Conservation (phyloP, 2,329 filamentous ascomycete genomes). For the Nigrograna mackinnonii region DNA sequence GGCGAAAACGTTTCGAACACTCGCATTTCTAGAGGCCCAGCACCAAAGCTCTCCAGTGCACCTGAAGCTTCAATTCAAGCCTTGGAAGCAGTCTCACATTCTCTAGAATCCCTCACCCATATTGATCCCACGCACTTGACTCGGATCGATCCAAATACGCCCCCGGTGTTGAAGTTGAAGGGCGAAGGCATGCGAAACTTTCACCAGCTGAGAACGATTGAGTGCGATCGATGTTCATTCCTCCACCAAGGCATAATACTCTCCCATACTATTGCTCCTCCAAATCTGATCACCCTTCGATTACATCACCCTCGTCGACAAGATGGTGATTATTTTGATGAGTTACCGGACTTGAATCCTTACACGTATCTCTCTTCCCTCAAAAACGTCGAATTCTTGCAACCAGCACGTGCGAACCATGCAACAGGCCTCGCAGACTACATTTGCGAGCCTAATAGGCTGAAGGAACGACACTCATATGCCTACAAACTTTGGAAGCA, state of each 20-base stretch:
- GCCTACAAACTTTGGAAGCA: slow-evolving; percentile 27
- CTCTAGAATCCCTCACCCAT: slow-evolving; percentile 32
- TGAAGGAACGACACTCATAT: slow-evolving; percentile 28
- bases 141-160: slow-evolving; percentile 13
- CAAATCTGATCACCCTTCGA: slow-evolving; percentile 29
- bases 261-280: slow-evolving; percentile 29
- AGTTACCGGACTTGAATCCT: slow-evolving; percentile 23
- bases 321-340: slow-evolving; percentile 28
- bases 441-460: slow-evolving; percentile 25
- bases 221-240: slow-evolving; percentile 35
- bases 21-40: slow-evolving; percentile 4
- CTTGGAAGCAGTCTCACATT: slow-evolving; percentile 30
- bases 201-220: slow-evolving; percentile 26
- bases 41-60: slow-evolving; percentile 18
- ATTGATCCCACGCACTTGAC: slow-evolving; percentile 25
- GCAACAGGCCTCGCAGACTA: slow-evolving; percentile 14
- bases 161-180: slow-evolving; percentile 15
- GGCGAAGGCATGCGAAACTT: slow-evolving; percentile 36
- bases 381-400: slow-evolving; percentile 28
- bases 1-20: slow-evolving; percentile 38
- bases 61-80: slow-evolving; percentile 24
- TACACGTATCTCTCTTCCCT: slow-evolving; percentile 30
- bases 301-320: slow-evolving; percentile 13
- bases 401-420: slow-evolving; percentile 18
- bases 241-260: slow-evolving; percentile 28